Base-by-base conservation (phyloP, 768 basidiomycete species). In the Tylopilus intermedius region DNA sequence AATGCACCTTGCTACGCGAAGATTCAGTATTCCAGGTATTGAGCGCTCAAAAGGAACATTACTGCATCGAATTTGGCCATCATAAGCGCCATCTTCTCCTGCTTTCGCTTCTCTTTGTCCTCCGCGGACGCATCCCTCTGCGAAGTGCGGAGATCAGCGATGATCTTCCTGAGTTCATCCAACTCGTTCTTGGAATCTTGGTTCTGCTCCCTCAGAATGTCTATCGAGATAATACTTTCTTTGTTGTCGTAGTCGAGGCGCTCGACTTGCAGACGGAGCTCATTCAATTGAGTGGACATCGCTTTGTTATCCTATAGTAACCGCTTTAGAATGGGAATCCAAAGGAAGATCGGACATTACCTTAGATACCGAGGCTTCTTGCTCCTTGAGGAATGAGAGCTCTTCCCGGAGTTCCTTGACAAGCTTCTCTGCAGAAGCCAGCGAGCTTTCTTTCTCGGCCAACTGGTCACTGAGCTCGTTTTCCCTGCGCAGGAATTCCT, bases 41-140 rank as follows among this genome's bases (percentile, higher is more conserved):
- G 15, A 2, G 37, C 30, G 44, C 14, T 52, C 49, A 47, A 42
- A 49, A 2, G 18, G 49, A 52, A 74, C 88, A 64, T 18, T 59
- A 95, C 95, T 56, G 88, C 80, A 71, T 98, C 94, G 61, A 99
- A 95, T 70, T 95, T 94, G 53, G 95, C 92, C 95, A 99, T 97
- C 92, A 99, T 96, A 59, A 94, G 77, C 8, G 92, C 94, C 90
- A 99, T 91, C 79, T 97, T 97, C 76, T 98, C 95, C 65, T 95
- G 93, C 72, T 98, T 98, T 70, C 90, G 84, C 78, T 92, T 96
- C 78, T 99, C 96, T 74, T 94, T 97, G 68, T 97, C 96, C 69
- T 98, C 96, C 30, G 85, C 85, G 37, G 87, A 86, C 14, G 87
- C 82, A 55, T 90, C 89, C 71, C 86, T 89, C 71, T 94, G 90